These are phyloP conservation scores for Laguncularia racemosa DNA, from an alignment of 345 rosid genomes.

Conservation along the genomic window DNA sequence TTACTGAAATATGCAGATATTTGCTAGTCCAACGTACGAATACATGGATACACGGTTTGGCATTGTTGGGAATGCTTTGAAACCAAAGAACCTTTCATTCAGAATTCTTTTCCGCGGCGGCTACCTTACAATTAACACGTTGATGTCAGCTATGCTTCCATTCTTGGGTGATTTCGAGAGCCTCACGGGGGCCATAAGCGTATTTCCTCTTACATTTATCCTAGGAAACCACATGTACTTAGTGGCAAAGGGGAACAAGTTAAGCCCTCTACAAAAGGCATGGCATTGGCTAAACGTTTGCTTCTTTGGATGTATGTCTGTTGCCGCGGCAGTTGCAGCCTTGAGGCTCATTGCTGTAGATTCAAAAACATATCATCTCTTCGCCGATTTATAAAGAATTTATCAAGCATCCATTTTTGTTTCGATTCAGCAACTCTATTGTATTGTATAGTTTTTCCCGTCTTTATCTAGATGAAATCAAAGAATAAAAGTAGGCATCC, in stretches of 20 bases:
- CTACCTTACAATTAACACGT: constrained; percentile 57
- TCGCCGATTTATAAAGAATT: constrained; percentile 56
- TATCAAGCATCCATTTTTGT: too few species aligned
- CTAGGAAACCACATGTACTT: constrained; percentile 91
- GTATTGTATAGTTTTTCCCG: too few species aligned
- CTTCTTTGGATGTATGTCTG: constrained; percentile 53
- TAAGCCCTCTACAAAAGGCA: constrained; percentile 34
- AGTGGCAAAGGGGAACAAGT: constrained; percentile 43
- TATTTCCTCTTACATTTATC: constrained; percentile 88
- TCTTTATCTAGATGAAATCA: too few species aligned
- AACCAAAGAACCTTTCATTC: constrained; percentile 46
- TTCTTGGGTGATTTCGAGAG: constrained; percentile 91
- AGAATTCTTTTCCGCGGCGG: constrained; percentile 66
- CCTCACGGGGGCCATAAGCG: constrained; percentile 82
- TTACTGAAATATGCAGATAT: constrained; percentile 38
- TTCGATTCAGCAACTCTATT: too few species aligned
- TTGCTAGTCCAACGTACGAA: constrained; percentile 90
- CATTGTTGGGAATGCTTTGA: constrained; percentile 56
- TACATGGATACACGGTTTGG: constrained; percentile 80
- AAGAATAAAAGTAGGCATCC: too few species aligned
- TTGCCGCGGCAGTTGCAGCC: constrained; percentile 68
- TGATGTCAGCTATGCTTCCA: constrained; percentile 75
- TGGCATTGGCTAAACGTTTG: constrained; percentile 89
- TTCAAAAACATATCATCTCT: constrained; percentile 69
- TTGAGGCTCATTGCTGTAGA: constrained; percentile 65